These are phyloP conservation scores for Fusarium mexicanum DNA, from an alignment of 2,329 filamentous ascomycete genomes.

Conservation along the genomic window DNA sequence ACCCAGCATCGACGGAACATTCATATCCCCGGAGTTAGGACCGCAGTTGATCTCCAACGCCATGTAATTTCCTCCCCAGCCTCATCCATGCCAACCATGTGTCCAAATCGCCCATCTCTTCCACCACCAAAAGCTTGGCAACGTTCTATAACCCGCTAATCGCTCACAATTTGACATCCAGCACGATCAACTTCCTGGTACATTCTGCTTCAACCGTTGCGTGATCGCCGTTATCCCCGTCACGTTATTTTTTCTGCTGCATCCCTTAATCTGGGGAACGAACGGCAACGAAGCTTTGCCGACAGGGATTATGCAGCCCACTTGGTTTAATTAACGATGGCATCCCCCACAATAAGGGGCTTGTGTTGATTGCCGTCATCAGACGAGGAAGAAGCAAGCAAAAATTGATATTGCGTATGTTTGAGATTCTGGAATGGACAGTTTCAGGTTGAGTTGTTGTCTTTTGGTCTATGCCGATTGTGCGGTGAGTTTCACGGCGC, in stretches of 20 bases:
- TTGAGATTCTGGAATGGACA: conserved; percentile 26
- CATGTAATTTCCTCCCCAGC: conserved; percentile 5
- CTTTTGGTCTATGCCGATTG: neutral
- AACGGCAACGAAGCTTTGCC: neutral
- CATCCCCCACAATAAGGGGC: conserved; percentile 36
- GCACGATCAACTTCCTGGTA: conserved; percentile 5
- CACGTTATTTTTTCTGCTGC: neutral
- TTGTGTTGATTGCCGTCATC: neutral
- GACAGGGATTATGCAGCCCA: conserved; percentile 24
- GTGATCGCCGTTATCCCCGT: conserved; percentile 22
- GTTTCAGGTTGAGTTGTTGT: conserved; percentile 21
- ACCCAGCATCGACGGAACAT: neutral
- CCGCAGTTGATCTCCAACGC: neutral
- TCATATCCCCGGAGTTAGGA: neutral
- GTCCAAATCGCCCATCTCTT: neutral
- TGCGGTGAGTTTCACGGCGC: neutral
- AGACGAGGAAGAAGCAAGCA: neutral
- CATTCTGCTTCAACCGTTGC: conserved; percentile 4
- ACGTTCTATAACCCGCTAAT: conserved; percentile 15
- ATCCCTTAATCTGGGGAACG: conserved; percentile 24
- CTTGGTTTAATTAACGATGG: conserved; percentile 39
- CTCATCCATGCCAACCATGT: conserved; percentile 22
- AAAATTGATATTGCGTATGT: conserved; percentile 8
- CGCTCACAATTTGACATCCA: neutral
- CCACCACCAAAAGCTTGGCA: conserved; percentile 6